Evolutionary conservation across 2,329 filamentous ascomycete genomes (phyloP).

Genomic region (Phaeosphaeriaceae sp.): DNA sequence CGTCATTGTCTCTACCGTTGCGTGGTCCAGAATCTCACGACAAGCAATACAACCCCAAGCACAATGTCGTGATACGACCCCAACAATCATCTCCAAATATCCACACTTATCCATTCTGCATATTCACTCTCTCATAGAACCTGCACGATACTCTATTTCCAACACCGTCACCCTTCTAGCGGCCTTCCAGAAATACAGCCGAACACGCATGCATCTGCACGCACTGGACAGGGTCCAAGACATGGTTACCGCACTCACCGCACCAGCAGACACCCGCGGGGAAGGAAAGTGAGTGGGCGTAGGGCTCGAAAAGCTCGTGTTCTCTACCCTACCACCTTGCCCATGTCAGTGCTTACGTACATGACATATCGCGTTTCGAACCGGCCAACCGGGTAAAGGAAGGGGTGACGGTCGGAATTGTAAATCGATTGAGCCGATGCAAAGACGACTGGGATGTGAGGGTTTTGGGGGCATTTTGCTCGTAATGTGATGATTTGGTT

Average conservation of each 20-base stretch:
- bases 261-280: neutral
- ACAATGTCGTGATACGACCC: neutral
- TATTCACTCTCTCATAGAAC: neutral
- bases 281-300: neutral
- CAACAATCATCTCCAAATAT: neutral
- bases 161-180: neutral
- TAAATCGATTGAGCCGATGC: neutral
- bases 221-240: neutral
- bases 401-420: neutral
- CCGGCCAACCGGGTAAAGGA: neutral
- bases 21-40: neutral
- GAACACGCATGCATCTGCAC: neutral
- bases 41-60: neutral
- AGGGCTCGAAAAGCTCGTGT: too few relatives aligned
- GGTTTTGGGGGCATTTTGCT: neutral
- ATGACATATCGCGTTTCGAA: neutral
- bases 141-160: neutral
- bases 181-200: neutral
- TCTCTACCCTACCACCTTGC: neutral
- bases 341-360: neutral
- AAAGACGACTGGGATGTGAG: neutral
- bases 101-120: neutral
- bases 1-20: too few relatives aligned
- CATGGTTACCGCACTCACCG: neutral
- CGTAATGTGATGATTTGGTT: neutral